Conservation (phyloP, 139 green algal species). For the Coccomyxa sp. region DNA sequence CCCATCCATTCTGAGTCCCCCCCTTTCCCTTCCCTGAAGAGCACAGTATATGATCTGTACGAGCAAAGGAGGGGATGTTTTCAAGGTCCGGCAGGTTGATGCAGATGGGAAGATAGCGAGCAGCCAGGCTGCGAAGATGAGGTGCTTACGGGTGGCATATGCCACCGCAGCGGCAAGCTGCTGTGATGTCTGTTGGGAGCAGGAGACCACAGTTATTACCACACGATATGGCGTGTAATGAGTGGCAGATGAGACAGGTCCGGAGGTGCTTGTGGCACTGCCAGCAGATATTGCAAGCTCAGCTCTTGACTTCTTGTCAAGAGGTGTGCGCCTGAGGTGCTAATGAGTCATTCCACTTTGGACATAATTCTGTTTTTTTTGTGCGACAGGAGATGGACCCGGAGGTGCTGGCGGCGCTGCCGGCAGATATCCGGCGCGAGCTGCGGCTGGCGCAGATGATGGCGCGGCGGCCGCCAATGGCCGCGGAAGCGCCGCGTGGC, state of each 20-base stretch:
- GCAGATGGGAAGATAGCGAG: too few relatives aligned
- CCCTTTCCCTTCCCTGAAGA: too few relatives aligned
- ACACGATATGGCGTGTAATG: too few relatives aligned
- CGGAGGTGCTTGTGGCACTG: background rate
- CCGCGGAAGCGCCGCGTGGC: background rate
- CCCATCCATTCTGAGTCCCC: too few relatives aligned
- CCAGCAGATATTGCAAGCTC: background rate
- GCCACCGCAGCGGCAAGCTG: too few relatives aligned
- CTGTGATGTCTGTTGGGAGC: too few relatives aligned
- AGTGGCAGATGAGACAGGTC: background rate
- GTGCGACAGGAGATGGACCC: slow-evolving; percentile 11
- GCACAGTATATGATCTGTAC: too few relatives aligned
- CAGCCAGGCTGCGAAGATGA: too few relatives aligned
- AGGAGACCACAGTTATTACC: too few relatives aligned
- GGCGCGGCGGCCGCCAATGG: background rate
- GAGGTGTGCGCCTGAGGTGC: background rate
- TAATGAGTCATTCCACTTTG: background rate
- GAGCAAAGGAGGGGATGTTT: too few relatives aligned
- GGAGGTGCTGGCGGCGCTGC: slow-evolving; percentile 23
- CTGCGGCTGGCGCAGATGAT: slow-evolving; percentile 2
- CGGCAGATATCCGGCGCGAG: slow-evolving; percentile 23
- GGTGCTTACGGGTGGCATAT: too few relatives aligned
- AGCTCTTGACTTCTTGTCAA: background rate
- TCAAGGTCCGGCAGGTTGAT: too few relatives aligned
- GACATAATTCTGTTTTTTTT: background rate